These are phyloP conservation scores for Hyphopichia wangnamkhiaoensis DNA, from an alignment of 1,139 yeast genomes.

Conservation along the genomic window DNA sequence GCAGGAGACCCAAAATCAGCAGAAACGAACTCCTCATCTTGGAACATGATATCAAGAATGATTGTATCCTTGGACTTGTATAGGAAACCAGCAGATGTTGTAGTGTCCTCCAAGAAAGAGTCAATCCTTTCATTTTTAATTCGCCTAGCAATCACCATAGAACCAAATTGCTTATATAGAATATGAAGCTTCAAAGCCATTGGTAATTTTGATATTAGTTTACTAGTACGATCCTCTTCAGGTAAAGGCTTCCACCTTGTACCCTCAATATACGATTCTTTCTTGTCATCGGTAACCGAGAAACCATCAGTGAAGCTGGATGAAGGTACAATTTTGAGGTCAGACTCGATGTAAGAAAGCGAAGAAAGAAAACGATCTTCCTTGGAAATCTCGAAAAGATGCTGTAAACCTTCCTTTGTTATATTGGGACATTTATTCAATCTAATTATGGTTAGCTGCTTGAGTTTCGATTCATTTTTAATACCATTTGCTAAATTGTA, in stretches of 20 bases:
- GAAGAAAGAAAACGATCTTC: slow-evolving; percentile 9
- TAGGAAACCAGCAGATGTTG: slow-evolving; percentile 7
- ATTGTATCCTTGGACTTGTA: slow-evolving; percentile 6
- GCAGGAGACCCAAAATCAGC: not conserved
- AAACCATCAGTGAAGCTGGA: slow-evolving; percentile 7
- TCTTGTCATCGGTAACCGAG: slow-evolving; percentile 4
- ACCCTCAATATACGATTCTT: slow-evolving; percentile 14
- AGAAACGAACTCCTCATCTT: slow-evolving; percentile 6
- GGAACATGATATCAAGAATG: slow-evolving; percentile 25
- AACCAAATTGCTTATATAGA: slow-evolving; percentile 12
- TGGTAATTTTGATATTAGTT: slow-evolving; percentile 22
- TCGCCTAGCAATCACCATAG: slow-evolving; percentile 2
- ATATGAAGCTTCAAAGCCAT: slow-evolving; percentile 27
- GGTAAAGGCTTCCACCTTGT: slow-evolving; percentile 25
- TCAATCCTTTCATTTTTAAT: not conserved
- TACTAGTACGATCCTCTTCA: slow-evolving; percentile 9
- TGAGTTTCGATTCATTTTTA: slow-evolving; percentile 21
- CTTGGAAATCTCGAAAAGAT: slow-evolving; percentile 16
- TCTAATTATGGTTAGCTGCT: slow-evolving; percentile 23
- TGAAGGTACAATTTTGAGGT: slow-evolving; percentile 11
- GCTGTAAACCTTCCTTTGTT: slow-evolving; percentile 18
- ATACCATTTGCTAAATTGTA: slow-evolving; percentile 26
- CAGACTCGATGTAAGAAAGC: slow-evolving; percentile 29
- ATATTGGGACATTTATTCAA: slow-evolving; percentile 28
- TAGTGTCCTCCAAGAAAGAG: not conserved